phyloP scores from a whole-genome alignment of 768 basidiomycete genomes.

The Cystoderma amianthinum region DNA sequence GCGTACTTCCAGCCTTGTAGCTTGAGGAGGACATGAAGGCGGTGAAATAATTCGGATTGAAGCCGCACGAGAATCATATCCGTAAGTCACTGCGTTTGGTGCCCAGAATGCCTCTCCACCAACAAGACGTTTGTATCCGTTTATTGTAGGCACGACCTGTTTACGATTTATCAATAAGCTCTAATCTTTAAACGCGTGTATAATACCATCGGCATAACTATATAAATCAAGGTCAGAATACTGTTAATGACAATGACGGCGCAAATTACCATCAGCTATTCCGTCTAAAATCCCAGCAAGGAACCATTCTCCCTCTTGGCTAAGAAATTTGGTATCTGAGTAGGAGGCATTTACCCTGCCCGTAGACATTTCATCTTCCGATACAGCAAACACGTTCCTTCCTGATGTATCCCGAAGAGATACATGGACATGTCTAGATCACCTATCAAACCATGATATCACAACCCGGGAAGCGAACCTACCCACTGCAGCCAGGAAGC shows the following conservation, averaged over 20 bases:
- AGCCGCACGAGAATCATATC: conserved; percentile 91
- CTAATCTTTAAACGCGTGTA: neutral
- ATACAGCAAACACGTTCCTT: conserved; percentile 73
- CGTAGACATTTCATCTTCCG: conserved; percentile 46
- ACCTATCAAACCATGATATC: too few species aligned
- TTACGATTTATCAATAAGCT: neutral
- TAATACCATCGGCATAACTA: conserved; percentile 84
- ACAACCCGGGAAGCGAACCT: conserved; percentile 10
- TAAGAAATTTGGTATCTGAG: conserved; percentile 81
- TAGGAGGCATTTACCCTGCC: conserved; percentile 69
- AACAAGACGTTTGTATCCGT: conserved; percentile 94
- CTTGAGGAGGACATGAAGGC: conserved; percentile 72
- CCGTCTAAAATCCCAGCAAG: conserved; percentile 91
- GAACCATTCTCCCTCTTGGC: conserved; percentile 83
- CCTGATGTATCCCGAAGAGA: conserved; percentile 68
- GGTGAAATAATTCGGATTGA: conserved; percentile 91
- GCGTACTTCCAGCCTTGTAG: conserved; percentile 89
- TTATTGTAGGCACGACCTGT: conserved; percentile 84
- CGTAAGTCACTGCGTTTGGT: conserved; percentile 88
- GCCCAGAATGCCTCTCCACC: conserved; percentile 95
- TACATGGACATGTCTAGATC: conserved; percentile 80
- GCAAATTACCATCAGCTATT: conserved; percentile 70
- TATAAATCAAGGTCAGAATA: neutral
- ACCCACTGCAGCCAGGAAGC: conserved; percentile 97
- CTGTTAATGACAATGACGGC: conserved; percentile 1